phyloP scores from a whole-genome alignment of 1,284 basidiomycete species.

The Heliocybe sulcata region DNA sequence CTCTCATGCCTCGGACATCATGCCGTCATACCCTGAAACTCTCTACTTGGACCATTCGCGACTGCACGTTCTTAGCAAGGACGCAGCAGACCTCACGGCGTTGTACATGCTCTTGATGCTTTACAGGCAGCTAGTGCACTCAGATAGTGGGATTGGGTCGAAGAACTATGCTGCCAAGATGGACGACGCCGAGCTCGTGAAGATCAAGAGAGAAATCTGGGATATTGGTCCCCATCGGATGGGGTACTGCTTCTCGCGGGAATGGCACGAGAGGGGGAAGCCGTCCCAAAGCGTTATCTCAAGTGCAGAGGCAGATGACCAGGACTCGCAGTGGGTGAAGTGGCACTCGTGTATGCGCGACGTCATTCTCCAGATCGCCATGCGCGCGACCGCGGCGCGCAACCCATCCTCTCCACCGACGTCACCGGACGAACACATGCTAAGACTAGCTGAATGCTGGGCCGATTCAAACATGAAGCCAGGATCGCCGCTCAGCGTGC shows the following conservation, averaged over 20 bases:
- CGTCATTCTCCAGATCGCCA: conserved; percentile 26
- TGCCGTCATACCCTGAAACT: conserved; percentile 66
- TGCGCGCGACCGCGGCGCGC: conserved; percentile 22
- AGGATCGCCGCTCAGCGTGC: conserved; percentile 43
- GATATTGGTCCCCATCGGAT: conserved; percentile 61
- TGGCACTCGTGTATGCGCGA: conserved; percentile 31
- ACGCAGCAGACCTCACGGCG: conserved; percentile 70
- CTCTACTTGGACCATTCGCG: conserved; percentile 78
- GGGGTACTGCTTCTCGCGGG: conserved; percentile 41
- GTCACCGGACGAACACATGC: conserved; percentile 40
- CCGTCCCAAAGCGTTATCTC: conserved; percentile 3
- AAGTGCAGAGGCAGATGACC: conserved; percentile 10
- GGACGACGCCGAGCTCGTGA: conserved; percentile 42
- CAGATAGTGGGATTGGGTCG: conserved; percentile 9
- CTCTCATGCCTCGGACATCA: conserved; percentile 23
- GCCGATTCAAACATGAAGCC: conserved; percentile 50
- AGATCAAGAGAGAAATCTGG: conserved; percentile 70
- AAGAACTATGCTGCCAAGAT: conserved; percentile 23
- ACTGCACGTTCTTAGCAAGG: conserved; percentile 60
- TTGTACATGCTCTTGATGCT: conserved; percentile 79
- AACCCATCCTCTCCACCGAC: conserved; percentile 11
- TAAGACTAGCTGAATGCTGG: conserved; percentile 60
- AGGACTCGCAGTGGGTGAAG: conserved; percentile 24
- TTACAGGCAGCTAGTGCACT: conserved; percentile 66
- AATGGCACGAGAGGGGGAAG: conserved; percentile 3